Evolutionary conservation across 345 rosid genomes (phyloP), one percentile per base, ranked within the genome.

Genomic region (Salix arbutifolia): DNA sequence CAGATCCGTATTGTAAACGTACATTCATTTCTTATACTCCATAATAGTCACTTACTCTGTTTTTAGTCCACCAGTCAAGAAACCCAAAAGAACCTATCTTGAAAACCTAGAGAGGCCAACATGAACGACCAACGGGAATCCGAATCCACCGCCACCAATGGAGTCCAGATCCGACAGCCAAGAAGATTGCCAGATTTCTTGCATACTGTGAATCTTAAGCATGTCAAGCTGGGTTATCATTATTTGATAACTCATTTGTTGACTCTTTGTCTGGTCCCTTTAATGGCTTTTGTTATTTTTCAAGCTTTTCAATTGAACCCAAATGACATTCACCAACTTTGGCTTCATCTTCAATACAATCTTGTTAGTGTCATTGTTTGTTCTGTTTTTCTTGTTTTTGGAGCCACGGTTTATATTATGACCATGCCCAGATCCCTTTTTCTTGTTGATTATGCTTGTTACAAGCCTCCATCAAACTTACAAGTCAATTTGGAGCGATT

Each of bases 201-300:
- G 69, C 97, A 90, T 69, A 93, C 91, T 80, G 97, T 95, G 71
- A 95, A 91, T 77, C 84, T 93, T 56, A 93, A 95, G 82, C 86
- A 95, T 76, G 97, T 95, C 19, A 95, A 95, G 77, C 79, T 95
- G 9, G 99, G 98, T 50, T 95, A 95, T 72, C 99, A 93, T 79
- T 90, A 91, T 64, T 83, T 95, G 19, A 81, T 93, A 23, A 89
- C 86, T 28, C 86, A 91, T 73, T 82, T 93, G 38, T 80, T 91
- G 79, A 89, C 94, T 40, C 92, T 95, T 7, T 89, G 94, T 76
- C 79, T 93, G 62, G 79, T 90, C 73, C 98, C 99, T 4, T 77
- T 89, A 78, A 89, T 87, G 88, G 92, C 94, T 8, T 85, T 88
- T 58, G 75, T 87, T 25, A 33, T 87, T 33, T 61, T 87, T 33